phyloP scores from a whole-genome alignment of 345 rosid species.

The Eucalyptus pauciflora region DNA sequence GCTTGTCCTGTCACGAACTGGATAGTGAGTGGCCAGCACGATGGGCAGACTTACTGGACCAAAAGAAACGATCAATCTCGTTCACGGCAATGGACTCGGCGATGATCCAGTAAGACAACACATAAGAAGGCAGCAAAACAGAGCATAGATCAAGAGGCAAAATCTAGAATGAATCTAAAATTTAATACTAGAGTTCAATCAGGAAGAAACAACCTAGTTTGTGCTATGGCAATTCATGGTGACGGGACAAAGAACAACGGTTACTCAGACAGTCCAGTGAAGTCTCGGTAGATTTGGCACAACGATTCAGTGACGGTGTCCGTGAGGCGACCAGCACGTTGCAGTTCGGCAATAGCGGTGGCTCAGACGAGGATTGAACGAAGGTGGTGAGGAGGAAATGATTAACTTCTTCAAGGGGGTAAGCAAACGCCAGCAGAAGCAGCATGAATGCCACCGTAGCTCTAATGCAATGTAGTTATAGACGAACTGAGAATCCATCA shows the following conservation, averaged over 20 bases:
- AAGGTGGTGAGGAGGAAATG: background rate
- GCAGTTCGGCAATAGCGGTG: rapidly evolving
- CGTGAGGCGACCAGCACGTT: background rate
- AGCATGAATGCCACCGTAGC: background rate
- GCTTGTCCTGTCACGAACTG: background rate
- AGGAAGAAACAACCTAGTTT: background rate
- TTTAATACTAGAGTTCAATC: background rate
- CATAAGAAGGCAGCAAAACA: background rate
- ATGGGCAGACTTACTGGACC: background rate
- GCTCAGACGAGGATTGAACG: background rate
- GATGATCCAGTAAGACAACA: background rate
- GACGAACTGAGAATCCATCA: background rate
- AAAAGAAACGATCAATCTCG: background rate
- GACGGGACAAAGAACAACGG: rapidly evolving
- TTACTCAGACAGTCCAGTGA: background rate
- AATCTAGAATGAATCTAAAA: background rate
- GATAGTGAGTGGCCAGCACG: background rate
- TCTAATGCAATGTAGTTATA: background rate
- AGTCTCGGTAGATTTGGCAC: background rate
- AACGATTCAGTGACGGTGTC: background rate
- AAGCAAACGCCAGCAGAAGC: background rate
- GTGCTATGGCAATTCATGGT: background rate
- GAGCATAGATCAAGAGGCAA: background rate
- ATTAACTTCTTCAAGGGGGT: background rate
- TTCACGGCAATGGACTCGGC: background rate